A percentile compares a stretch with the other conserved stretches of the same genome.
phyloP scores from a whole-genome alignment of 2,329 filamentous ascomycete species.

The Epichloe sp. region DNA sequence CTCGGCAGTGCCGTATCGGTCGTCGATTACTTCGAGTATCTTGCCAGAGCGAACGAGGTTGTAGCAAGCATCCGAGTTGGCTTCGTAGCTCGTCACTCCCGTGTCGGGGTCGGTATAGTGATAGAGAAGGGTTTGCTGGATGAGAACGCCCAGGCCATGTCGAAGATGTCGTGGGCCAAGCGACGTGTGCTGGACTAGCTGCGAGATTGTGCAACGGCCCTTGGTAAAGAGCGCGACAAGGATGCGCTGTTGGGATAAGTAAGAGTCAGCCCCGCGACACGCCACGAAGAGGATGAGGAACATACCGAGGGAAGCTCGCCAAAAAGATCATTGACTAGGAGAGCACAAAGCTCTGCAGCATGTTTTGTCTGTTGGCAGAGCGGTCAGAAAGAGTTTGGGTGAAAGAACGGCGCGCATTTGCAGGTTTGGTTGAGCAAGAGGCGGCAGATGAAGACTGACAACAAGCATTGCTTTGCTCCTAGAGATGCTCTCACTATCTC shows the following conservation, averaged over 20 bases:
- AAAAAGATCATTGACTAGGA: conserved; percentile 79
- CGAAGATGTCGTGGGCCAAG: conserved; percentile 64
- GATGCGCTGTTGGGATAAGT: conserved; percentile 52
- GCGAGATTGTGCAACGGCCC: conserved; percentile 60
- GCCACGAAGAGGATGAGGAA: neutral
- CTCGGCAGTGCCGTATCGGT: conserved; percentile 61
- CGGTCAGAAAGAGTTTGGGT: conserved; percentile 11
- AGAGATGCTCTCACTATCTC: conserved; percentile 69
- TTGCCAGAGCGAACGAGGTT: conserved; percentile 69
- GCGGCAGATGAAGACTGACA: conserved; percentile 27
- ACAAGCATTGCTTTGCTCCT: conserved; percentile 49
- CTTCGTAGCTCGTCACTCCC: conserved; percentile 64
- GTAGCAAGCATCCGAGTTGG: conserved; percentile 70
- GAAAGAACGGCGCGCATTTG: neutral
- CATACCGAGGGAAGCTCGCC: conserved; percentile 82
- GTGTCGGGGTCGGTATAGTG: conserved; percentile 53
- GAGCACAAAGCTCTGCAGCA: conserved; percentile 75
- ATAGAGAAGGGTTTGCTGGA: conserved; percentile 78
- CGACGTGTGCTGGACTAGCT: conserved; percentile 58
- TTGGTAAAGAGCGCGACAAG: conserved; percentile 65
- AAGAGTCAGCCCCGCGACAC: conserved; percentile 15
- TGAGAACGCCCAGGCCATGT: conserved; percentile 68
- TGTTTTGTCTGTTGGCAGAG: conserved; percentile 46
- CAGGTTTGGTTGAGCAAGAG: conserved; percentile 8
- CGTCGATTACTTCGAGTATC: conserved; percentile 62